These are phyloP conservation scores for Yamadazyma triangularis DNA, from an alignment of 1,139 yeast species.

Conservation along the genomic window DNA sequence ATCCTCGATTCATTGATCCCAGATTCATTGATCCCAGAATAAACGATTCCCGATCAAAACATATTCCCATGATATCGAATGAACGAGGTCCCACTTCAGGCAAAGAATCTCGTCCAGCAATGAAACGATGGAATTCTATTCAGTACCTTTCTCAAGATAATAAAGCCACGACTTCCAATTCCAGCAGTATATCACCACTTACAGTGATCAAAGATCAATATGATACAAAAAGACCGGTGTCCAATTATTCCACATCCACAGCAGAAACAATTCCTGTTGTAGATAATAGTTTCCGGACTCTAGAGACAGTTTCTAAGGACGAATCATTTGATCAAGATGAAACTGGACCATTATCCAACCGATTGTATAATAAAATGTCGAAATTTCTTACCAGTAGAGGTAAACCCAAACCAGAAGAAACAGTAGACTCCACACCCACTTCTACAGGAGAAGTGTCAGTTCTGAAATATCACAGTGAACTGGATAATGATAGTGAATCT, in stretches of 20 bases:
- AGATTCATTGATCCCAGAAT: no score
- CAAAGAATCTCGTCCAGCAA: conserved; percentile 11
- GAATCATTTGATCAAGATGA: conserved; percentile 4
- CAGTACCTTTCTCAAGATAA: conserved; percentile 9
- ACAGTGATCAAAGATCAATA: conserved; percentile 27
- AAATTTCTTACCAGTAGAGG: conserved; percentile 3
- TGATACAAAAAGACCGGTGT: conserved; percentile 21
- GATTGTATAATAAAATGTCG: conserved; percentile 11
- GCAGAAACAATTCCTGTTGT: conserved; percentile 8
- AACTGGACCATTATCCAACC: conserved; percentile 8
- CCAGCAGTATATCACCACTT: conserved; percentile 22
- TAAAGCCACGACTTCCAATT: conserved; percentile 1
- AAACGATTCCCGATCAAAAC: no score
- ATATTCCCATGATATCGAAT: conserved; percentile 21
- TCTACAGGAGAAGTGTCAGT: no score
- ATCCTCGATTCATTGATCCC: no score
- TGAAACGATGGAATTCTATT: conserved; percentile 23
- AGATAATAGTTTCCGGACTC: conserved; percentile 21
- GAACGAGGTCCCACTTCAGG: neutral
- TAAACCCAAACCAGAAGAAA: conserved; percentile 1
- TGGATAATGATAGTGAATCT: conserved; percentile 24
- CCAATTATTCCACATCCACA: conserved; percentile 6
- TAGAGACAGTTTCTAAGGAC: conserved; percentile 8
- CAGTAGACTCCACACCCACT: conserved; percentile 1
- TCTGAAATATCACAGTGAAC: conserved; percentile 22